Percentiles rank a stretch among this genome's conserved stretches.
Conservation (phyloP, 73 alveolate species). For the Tetrahymena elliotti region DNA sequence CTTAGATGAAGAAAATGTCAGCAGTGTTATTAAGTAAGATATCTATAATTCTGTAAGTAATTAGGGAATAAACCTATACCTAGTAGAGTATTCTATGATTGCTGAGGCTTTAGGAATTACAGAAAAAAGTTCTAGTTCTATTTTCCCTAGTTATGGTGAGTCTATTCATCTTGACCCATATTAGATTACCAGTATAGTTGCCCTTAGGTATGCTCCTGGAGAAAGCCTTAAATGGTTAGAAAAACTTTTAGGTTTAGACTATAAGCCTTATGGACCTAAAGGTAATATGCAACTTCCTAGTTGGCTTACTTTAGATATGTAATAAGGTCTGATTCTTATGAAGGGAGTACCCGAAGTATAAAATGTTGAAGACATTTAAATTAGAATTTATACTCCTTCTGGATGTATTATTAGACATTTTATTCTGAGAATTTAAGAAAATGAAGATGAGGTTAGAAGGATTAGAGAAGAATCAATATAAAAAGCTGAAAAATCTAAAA, state of each 20-base stretch:
- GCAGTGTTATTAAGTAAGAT: neutral
- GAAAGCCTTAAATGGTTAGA: neutral
- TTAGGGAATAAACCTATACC: neutral
- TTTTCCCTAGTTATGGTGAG: neutral
- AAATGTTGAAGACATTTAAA: neutral
- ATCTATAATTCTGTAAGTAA: neutral
- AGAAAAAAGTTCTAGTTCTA: neutral
- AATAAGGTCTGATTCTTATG: neutral
- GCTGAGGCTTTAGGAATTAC: neutral
- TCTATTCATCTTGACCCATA: neutral
- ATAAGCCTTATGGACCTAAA: neutral
- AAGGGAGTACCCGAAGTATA: neutral
- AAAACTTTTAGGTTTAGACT: neutral
- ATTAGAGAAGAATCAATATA: neutral
- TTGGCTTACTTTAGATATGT: neutral
- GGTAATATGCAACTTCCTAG: neutral
- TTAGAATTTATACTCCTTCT: neutral
- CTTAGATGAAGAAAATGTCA: neutral
- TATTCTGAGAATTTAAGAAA: neutral
- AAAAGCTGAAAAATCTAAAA: neutral
- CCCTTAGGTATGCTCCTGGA: neutral
- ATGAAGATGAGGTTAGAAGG: neutral
- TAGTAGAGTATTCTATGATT: neutral
- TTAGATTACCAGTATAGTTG: neutral
- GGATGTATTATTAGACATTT: neutral